Evolutionary conservation across 192 early-diverging fungal species (phyloP), one percentile per base, ranked within the genome.

Genomic region (Dissophora ornata): DNA sequence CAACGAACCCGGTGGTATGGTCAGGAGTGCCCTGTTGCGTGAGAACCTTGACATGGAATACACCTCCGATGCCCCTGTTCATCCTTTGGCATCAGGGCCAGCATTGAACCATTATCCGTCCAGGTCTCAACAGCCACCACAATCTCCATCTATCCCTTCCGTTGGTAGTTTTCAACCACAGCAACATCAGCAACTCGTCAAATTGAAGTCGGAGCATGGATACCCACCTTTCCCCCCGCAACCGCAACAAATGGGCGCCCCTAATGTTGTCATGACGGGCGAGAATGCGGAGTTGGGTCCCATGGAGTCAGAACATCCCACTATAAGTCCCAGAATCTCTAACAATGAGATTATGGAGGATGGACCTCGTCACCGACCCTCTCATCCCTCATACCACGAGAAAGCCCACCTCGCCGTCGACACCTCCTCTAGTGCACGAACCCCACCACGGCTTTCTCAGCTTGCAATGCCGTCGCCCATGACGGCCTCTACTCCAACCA

Each of bases 141-240:
- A 26, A 19, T 36, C 34, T 3, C 29, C 60, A 16, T 48, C 53
- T 25, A 42, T 38, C 12, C 22, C 30, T 21, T 64, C 61, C 13
- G 56, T 54, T 13, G 18, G 36, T 7, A 57, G 44, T 28, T 56
- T 48, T 50, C 63, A 67, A 25, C 69, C 69, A 18, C 67, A 69
- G 21, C 67, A 69, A 22, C 62, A 58, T n/a, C 70, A 74, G n/a
- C 70, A 74, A 22, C 42, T 74, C 13, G 54, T 75, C 7, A 62
- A 75, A 18, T 15, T 62, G 4, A 67, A 67, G 45, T 60, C 71
- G 22, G 62, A 67, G 49, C 57, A 67, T 25, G 57, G 47, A 13
- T 38, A 53, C 16, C 45, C 41, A 21, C 44, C 51, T 53, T 16
- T 33, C 22, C 33, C 57, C 19, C 19, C 34, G 12, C 48, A 29